These are phyloP conservation scores for Tolypocladium guangdongense DNA, from an alignment of 2,329 filamentous ascomycete genomes.

Conservation along the genomic window DNA sequence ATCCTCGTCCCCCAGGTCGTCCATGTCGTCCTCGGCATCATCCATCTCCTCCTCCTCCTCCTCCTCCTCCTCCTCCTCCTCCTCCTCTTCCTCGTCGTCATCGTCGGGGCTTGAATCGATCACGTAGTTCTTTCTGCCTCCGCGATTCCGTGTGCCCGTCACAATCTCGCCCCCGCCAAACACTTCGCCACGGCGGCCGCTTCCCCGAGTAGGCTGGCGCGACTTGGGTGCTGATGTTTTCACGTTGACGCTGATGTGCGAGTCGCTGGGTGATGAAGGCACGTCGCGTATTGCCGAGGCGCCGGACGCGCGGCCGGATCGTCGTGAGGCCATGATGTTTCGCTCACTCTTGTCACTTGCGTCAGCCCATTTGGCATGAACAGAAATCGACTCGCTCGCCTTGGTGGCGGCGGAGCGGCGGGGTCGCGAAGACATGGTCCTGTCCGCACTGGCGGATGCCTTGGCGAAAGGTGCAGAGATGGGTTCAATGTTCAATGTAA, in stretches of 20 bases:
- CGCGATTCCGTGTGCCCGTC: conserved; percentile 40
- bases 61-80: conserved; percentile 22
- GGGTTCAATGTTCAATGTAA: neutral
- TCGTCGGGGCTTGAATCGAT: conserved; percentile 44
- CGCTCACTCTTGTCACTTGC: conserved; percentile 21
- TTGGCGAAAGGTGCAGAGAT: neutral
- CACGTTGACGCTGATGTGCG: conserved; percentile 34
- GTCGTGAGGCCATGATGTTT: conserved; percentile 40
- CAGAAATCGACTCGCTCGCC: conserved; percentile 32
- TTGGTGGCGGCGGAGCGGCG: conserved; percentile 31
- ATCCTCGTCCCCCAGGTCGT: conserved; percentile 30
- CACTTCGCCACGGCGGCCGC: conserved; percentile 23
- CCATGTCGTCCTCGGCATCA: conserved; percentile 26
- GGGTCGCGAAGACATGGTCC: conserved; percentile 36
- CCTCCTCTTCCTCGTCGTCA: conserved; percentile 30
- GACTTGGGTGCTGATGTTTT: conserved; percentile 41
- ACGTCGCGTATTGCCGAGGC: conserved; percentile 32
- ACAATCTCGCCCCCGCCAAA: conserved; percentile 37
- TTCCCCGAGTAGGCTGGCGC: conserved; percentile 36
- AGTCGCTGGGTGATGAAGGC: conserved; percentile 36
- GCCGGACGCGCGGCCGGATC: conserved; percentile 35
- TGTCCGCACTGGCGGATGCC: conserved; percentile 1
- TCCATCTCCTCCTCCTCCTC: conserved; percentile 31
- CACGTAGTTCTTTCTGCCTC: conserved; percentile 48
- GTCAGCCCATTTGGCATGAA: conserved; percentile 30